A percentile compares a stretch with the other conserved stretches of the same genome.
Conservation (phyloP, 139 green algal genomes). For the Coelastrella sp. region DNA sequence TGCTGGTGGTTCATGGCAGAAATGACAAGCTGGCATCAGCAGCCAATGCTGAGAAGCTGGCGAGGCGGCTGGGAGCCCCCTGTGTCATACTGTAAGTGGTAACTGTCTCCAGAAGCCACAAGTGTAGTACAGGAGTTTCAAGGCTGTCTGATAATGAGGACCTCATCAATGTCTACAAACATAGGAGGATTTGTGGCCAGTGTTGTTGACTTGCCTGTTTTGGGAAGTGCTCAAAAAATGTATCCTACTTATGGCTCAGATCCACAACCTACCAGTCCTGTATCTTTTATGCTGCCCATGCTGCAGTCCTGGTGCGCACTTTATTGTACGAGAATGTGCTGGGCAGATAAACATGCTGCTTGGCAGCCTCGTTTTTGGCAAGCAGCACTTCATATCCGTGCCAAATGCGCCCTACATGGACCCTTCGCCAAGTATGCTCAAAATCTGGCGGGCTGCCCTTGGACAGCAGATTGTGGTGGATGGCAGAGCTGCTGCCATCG, state of each 20-base stretch:
- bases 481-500: background rate
- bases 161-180: too few relatives aligned
- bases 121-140: background rate
- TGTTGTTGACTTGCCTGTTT: background rate
- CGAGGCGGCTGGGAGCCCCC: conserved; percentile 41
- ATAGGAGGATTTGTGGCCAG: background rate
- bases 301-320: conserved; percentile 60
- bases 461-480: background rate
- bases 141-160: background rate
- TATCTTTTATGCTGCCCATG: background rate
- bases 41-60: conserved; percentile 56
- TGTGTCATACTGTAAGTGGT: conserved; percentile 43
- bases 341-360: conserved; percentile 62
- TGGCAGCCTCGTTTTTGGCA: conserved; percentile 26
- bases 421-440: background rate
- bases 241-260: too few relatives aligned
- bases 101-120: background rate
- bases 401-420: conserved; percentile 14
- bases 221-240: too few relatives aligned
- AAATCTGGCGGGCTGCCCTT: background rate
- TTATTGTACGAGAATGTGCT: conserved; percentile 63
- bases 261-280: background rate
- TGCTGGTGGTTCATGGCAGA: conserved; percentile 66
- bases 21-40: conserved; percentile 66
- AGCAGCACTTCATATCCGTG: conserved; percentile 19